Percentiles rank a stretch among this genome's conserved stretches.
phyloP scores from a whole-genome alignment of 495 filamentous ascomycete species.

The Evernia prunastri region DNA sequence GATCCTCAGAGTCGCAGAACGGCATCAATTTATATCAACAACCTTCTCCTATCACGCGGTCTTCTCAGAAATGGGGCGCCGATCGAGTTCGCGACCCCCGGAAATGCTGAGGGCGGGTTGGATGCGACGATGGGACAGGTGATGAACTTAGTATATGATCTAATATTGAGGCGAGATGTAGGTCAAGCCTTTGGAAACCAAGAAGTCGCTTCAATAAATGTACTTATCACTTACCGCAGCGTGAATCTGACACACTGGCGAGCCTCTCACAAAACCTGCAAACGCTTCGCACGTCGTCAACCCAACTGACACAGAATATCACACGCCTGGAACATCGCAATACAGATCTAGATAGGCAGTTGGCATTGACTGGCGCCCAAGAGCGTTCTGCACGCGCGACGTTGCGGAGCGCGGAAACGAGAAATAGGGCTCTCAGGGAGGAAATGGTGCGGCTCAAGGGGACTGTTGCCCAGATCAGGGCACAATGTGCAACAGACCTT shows the following conservation, averaged over 20 bases:
- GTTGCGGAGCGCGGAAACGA: conserved; percentile 63
- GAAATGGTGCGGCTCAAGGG: conserved; percentile 72
- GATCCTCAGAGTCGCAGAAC: conserved; percentile 75
- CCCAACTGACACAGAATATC: conserved; percentile 59
- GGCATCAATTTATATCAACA: conserved; percentile 93
- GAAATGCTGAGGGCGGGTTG: conserved; percentile 55
- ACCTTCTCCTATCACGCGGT: conserved; percentile 83
- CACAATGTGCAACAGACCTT: conserved; percentile 85
- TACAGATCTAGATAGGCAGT: conserved; percentile 65
- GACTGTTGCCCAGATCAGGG: conserved; percentile 70
- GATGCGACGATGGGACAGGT: conserved; percentile 73
- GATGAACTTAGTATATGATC: conserved; percentile 88
- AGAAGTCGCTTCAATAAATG: not conserved
- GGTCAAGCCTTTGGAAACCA: conserved; percentile 20
- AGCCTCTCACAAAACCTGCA: conserved; percentile 72
- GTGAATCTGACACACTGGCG: conserved; percentile 81
- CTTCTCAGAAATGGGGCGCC: conserved; percentile 74
- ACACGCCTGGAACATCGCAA: conserved; percentile 61
- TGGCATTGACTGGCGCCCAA: conserved; percentile 66
- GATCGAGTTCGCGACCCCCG: conserved; percentile 79
- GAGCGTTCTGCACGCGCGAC: conserved; percentile 63
- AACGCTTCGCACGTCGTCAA: conserved; percentile 61
- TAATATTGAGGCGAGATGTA: conserved; percentile 79
- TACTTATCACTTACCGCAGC: conserved; percentile 43
- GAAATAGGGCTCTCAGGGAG: conserved; percentile 64